Evolutionary conservation across 176 grass and related monocot genomes (phyloP).

Genomic region (Dactylis glomerata): DNA sequence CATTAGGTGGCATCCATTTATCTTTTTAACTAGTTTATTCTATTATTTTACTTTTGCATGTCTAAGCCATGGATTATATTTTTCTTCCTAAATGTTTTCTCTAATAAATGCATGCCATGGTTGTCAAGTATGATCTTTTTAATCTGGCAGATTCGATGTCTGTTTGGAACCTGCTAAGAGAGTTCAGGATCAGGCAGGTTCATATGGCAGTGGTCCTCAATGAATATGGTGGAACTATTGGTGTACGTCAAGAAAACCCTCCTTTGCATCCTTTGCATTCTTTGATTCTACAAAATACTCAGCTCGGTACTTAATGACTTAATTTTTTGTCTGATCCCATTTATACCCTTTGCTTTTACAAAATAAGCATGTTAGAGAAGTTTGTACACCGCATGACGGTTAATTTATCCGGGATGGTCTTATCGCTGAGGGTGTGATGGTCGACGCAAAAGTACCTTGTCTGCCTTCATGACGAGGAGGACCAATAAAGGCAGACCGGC

Average conservation of each 20-base stretch:
- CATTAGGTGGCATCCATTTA: neutral
- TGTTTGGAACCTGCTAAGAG: conserved; percentile 94
- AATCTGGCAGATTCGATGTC: conserved; percentile 93
- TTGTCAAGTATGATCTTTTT: conserved; percentile 25
- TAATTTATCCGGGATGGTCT: neutral
- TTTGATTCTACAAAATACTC: conserved; percentile 16
- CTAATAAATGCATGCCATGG: neutral
- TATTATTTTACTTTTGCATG: neutral
- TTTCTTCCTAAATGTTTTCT: conserved; percentile 19
- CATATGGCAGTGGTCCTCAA: conserved; percentile 99
- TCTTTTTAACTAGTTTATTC: neutral
- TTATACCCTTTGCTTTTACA: neutral
- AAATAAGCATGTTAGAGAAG: neutral
- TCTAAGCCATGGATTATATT: neutral
- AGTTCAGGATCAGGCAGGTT: conserved; percentile 95
- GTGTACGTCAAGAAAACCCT: conserved; percentile 59
- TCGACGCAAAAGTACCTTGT: neutral
- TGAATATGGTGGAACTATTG: conserved; percentile 98
- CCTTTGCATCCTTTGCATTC: conserved; percentile 23
- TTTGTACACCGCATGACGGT: neutral
- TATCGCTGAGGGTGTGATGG: neutral
- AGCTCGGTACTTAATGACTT: neutral
- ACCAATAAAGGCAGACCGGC: neutral
- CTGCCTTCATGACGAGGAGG: neutral
- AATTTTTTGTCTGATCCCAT: conserved; percentile 3